Base-by-base conservation (phyloP, 225 moss, liverwort and hornwort genomes). In the Climacium dendroides region DNA sequence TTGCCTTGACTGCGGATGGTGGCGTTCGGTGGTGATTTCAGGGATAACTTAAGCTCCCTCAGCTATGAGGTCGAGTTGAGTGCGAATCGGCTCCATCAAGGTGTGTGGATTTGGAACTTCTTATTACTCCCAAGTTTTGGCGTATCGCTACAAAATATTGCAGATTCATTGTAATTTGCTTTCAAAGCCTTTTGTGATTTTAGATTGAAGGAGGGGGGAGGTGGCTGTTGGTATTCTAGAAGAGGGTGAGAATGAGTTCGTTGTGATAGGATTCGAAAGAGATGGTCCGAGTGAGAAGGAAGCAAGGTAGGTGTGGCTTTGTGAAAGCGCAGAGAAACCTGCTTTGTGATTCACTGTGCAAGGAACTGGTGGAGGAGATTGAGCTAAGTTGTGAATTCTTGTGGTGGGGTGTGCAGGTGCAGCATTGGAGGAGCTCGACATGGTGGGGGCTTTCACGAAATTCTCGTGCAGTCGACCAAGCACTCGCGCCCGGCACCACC, bases 371-470 rank as follows among this genome's bases (percentile, higher is more conserved):
- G 15, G 39, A 39, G 76, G 13, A 62, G 54, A 50, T 16, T 65
- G 65, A 41, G 64, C 78, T 17, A 53, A 65, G 78, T 35, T 32
- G 43, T 29, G 57, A 53, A 60, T 85, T 55, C 17, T 37, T 34
- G 78, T 83, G 39, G 69, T 74, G 37, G 22, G 78, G 50, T 10
- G 50, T 82, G 70, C 83, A 91, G 89, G 85, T 71, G 89, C 79
- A 67, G 87, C 83, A 78, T 62, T 75, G 84, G 71, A 67, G 54
- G 81, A 82, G 75, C 73, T 35, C 54, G 84, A 52, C 64, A 92
- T 92, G 92, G 90, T 90, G 87, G 90, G 89, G 59, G 80, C 90
- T 81, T 90, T 92, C 82, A 90, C 86, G 86, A 92, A 88, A 84
- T 88, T 90, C 78, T 83, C 92, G 65, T 88, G 88, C 54, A 90